Conservation (phyloP, 768 basidiomycete genomes). For the Mycena rebaudengoi region DNA sequence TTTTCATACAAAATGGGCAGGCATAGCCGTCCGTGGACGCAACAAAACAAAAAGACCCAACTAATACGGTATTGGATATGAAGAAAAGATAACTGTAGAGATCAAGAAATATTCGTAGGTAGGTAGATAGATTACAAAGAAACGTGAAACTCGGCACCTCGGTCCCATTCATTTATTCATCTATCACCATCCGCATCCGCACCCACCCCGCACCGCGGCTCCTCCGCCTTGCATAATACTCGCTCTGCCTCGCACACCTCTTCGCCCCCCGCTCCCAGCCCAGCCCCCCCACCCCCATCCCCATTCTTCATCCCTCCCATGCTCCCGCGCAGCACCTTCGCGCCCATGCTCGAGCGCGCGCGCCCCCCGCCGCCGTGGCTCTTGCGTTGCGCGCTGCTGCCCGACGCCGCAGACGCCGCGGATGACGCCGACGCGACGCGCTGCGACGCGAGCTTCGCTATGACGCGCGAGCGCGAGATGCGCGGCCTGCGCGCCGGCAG, state of each 20-base stretch:
- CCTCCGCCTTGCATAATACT: constrained; percentile 66
- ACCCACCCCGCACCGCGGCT: constrained; percentile 47
- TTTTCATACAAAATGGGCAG: constrained; percentile 25
- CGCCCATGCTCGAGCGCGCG: constrained; percentile 63
- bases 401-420: constrained; percentile 26
- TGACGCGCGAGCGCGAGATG: constrained; percentile 84
- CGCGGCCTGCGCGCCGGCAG: constrained; percentile 69
- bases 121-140: too few relatives aligned
- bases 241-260: constrained; percentile 82
- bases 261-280: too few relatives aligned
- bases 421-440: constrained; percentile 55
- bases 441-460: constrained; percentile 78
- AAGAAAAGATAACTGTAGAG: too few relatives aligned
- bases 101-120: too few relatives aligned
- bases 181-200: constrained; percentile 14
- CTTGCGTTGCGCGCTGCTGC: constrained; percentile 27
- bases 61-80: too few relatives aligned
- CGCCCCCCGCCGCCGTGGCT: constrained; percentile 38
- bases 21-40: too few relatives aligned
- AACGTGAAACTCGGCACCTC: too few relatives aligned
- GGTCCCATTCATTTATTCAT: neutral
- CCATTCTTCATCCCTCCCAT: constrained; percentile 40
- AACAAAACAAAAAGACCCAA: too few relatives aligned
- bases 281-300: constrained; percentile 49
- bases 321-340: constrained; percentile 49